Evolutionary conservation across 129 eudicot species (phyloP).

Genomic region (Lactuca saligna): DNA sequence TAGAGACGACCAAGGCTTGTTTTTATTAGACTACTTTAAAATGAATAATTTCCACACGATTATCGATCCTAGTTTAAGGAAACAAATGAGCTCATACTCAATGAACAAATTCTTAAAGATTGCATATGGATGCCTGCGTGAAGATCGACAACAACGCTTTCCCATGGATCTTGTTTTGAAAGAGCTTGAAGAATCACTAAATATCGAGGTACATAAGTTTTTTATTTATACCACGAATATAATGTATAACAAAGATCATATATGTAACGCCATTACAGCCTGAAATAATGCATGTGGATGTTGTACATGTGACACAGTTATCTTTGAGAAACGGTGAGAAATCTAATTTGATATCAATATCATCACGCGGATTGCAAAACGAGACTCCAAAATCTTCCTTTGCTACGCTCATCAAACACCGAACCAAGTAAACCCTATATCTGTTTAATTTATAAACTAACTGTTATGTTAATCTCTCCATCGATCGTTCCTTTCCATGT

Average conservation of each 20-base stretch:
- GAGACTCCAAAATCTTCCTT: constrained; percentile 1
- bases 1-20: neutral
- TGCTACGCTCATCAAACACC: neutral
- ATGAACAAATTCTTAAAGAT: neutral
- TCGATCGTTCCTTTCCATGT: neutral
- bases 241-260: no score
- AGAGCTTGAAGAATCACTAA: constrained; percentile 19
- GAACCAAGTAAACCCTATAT: constrained; percentile 17
- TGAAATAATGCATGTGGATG: neutral
- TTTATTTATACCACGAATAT: neutral
- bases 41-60: constrained; percentile 2
- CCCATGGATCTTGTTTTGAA: constrained; percentile 10
- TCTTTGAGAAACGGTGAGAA: constrained; percentile 1
- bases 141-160: constrained; percentile 11
- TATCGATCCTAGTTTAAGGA: constrained; percentile 9
- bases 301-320: constrained; percentile 9
- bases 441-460: no score
- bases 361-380: constrained; percentile 1
- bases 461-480: no score
- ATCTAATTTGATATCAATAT: neutral
- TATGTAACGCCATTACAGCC: neutral
- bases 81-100: constrained; percentile 1
- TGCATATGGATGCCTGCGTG: constrained; percentile 8
- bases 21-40: constrained; percentile 2
- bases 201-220: constrained; percentile 7